phyloP scores from a whole-genome alignment of 768 basidiomycete genomes.

The Cystobasidium tubakii region DNA sequence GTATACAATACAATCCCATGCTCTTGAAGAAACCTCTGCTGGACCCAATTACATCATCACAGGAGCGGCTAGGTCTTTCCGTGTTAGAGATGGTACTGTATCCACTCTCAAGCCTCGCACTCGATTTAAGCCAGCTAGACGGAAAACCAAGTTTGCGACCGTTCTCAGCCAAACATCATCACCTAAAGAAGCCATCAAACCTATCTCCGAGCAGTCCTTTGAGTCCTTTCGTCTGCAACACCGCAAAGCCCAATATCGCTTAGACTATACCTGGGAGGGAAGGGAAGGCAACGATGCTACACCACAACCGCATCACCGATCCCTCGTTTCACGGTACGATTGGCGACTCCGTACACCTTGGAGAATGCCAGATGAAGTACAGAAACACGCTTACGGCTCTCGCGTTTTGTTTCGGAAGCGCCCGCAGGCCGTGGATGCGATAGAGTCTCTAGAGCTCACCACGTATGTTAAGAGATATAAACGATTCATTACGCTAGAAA shows the following conservation, averaged over 20 bases:
- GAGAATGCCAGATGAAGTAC: background rate
- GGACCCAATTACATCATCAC: too few species aligned
- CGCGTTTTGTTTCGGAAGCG: constrained; percentile 16
- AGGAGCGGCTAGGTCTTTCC: too few species aligned
- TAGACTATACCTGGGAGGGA: constrained; percentile 1
- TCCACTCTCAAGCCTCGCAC: background rate
- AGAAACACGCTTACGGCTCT: constrained; percentile 3
- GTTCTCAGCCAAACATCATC: background rate
- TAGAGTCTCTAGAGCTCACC: background rate
- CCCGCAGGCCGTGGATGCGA: background rate
- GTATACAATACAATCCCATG: background rate
- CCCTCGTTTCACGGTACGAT: constrained; percentile 28
- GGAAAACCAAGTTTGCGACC: background rate
- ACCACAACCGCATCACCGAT: constrained; percentile 1
- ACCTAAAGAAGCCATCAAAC: background rate
- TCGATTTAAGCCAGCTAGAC: background rate
- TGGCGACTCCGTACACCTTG: constrained; percentile 30
- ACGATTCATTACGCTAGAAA: constrained; percentile 23
- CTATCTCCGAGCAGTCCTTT: constrained; percentile 8
- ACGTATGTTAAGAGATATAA: background rate
- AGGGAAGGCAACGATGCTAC: background rate
- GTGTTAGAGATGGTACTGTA: too few species aligned
- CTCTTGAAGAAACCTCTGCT: too few species aligned
- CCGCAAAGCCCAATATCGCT: constrained; percentile 8
- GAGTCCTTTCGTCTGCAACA: constrained; percentile 20